Evolutionary conservation across 257 asterid genomes (phyloP).

Genomic region (Rehmannia glutinosa): DNA sequence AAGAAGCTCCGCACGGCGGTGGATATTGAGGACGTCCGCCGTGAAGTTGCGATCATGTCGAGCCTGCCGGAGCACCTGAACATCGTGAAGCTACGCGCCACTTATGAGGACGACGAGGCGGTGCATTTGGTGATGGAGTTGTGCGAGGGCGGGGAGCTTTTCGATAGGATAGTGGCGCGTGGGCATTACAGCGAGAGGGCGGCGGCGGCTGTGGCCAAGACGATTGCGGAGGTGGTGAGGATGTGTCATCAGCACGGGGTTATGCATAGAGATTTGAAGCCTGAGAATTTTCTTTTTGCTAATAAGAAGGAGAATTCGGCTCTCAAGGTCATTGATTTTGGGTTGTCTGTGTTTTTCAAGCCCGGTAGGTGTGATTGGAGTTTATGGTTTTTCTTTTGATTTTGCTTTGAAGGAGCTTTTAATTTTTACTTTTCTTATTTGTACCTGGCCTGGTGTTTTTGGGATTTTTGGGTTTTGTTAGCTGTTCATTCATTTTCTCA

Average conservation of each 20-base stretch:
- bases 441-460: background rate
- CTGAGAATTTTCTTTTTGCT: too few relatives aligned
- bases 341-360: slow-evolving; percentile 81
- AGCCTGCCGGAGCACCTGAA: slow-evolving; percentile 69
- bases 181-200: slow-evolving; percentile 91
- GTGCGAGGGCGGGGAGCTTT: slow-evolving; percentile 87
- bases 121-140: slow-evolving; percentile 85
- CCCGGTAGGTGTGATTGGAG: slow-evolving; percentile 43
- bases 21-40: slow-evolving; percentile 75
- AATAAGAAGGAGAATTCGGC: slow-evolving; percentile 81
- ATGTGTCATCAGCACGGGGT: slow-evolving; percentile 83
- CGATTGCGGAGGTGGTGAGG: slow-evolving; percentile 74
- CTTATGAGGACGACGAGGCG: slow-evolving; percentile 78
- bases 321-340: slow-evolving; percentile 85
- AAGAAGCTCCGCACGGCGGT: slow-evolving; percentile 72
- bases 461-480: background rate
- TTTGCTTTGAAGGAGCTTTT: too few relatives aligned
- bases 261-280: too few relatives aligned
- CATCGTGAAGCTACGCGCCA: slow-evolving; percentile 64
- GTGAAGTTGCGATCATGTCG: slow-evolving; percentile 85
- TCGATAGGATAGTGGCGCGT: slow-evolving; percentile 78
- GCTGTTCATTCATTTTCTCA: too few relatives aligned
- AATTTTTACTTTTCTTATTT: background rate
- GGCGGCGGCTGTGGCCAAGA: slow-evolving; percentile 57
- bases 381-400: background rate